These are phyloP conservation scores for Hypericum perforatum DNA, from an alignment of 345 rosid species.

Conservation along the genomic window DNA sequence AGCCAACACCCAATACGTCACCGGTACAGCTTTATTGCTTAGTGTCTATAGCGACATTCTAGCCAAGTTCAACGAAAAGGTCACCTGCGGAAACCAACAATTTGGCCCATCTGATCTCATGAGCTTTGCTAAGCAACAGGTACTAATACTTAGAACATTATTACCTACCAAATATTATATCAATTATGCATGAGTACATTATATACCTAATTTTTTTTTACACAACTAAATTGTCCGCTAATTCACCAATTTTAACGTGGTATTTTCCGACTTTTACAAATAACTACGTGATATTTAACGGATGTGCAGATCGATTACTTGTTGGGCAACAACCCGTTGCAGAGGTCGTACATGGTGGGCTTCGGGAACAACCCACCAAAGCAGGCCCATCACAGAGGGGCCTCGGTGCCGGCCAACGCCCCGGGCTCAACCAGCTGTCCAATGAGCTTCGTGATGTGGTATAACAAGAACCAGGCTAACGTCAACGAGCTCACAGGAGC, in stretches of 20 bases:
- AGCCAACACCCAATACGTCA: conserved; percentile 75
- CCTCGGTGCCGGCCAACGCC: conserved; percentile 41
- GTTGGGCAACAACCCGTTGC: conserved; percentile 61
- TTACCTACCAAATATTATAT: background rate
- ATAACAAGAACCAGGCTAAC: conserved; percentile 40
- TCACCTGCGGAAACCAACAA: conserved; percentile 40
- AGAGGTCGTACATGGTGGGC: conserved; percentile 89
- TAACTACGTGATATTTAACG: no score
- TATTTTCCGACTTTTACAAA: no score
- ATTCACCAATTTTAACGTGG: no score
- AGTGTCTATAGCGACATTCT: conserved; percentile 47
- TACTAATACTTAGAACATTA: conserved; percentile 10
- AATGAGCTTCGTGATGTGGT: conserved; percentile 56
- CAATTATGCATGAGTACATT: no score
- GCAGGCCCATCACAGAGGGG: conserved; percentile 84
- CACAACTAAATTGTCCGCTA: no score
- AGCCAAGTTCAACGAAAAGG: conserved; percentile 29
- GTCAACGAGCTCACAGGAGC: conserved; percentile 80
- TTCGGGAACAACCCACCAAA: conserved; percentile 68
- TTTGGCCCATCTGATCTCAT: conserved; percentile 37
- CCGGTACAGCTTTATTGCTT: conserved; percentile 50
- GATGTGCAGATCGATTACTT: conserved; percentile 63
- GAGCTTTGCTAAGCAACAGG: conserved; percentile 66
- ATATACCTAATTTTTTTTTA: no score
- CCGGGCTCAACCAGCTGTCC: conserved; percentile 31